Evolutionary conservation across 106 monocot species (phyloP).

Genomic region (Dendrobium huoshanense): DNA sequence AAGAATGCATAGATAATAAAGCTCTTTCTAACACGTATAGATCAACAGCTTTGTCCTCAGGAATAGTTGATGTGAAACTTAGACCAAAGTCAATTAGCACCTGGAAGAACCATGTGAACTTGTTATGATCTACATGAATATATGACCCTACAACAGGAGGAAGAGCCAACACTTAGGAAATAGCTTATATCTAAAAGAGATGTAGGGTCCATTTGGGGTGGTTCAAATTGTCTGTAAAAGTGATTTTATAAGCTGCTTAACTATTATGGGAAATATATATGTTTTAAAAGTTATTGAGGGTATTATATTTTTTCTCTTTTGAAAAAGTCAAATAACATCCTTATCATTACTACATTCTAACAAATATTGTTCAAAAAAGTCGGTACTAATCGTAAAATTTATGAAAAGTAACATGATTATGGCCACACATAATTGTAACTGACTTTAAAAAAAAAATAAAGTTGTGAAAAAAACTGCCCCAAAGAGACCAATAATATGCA

Average conservation of each 20-base stretch:
- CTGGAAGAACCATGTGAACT: constrained; percentile 22
- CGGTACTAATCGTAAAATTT: not conserved
- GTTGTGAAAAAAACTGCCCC: not conserved
- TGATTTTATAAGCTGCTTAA: no score
- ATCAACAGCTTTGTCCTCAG: constrained; percentile 97
- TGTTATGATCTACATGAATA: not conserved
- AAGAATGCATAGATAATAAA: constrained; percentile 85
- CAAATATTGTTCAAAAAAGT: not conserved
- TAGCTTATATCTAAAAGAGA: no score
- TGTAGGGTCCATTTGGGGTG: no score
- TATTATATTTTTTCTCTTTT: no score
- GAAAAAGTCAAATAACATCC: no score
- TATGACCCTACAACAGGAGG: not conserved
- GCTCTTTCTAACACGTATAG: constrained; percentile 92
- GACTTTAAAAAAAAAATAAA: not conserved
- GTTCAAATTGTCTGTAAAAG: no score
- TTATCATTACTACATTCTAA: no score
- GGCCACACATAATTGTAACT: not conserved
- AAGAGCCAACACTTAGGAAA: no score
- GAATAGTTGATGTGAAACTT: constrained; percentile 76
- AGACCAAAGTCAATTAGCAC: constrained; percentile 93
- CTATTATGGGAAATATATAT: no score
- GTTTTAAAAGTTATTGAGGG: no score
- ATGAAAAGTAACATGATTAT: not conserved
- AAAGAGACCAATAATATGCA: not conserved